Percentiles rank a stretch among this genome's conserved stretches.
phyloP scores from a whole-genome alignment of 805 yeast species.

The Barnettozyma pratensis region DNA sequence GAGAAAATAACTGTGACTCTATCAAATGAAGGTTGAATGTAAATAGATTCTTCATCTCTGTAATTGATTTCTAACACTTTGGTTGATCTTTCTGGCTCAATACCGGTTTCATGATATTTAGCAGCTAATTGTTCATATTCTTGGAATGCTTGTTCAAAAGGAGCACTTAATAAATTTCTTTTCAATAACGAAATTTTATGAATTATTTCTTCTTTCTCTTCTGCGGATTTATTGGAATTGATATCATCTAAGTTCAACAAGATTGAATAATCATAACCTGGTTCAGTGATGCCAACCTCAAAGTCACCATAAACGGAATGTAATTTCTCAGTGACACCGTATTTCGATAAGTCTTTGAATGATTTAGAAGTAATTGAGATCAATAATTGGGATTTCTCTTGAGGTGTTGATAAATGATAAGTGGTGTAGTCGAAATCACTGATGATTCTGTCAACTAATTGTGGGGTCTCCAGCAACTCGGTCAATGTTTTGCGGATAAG shows the following conservation, averaged over 20 bases:
- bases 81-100: constrained; percentile 21
- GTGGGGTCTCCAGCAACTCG: constrained; percentile 56
- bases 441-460: constrained; percentile 74
- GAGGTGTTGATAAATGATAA: constrained; percentile 88
- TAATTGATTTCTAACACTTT: constrained; percentile 50
- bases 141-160: constrained; percentile 80
- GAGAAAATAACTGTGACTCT: constrained; percentile 96
- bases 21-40: constrained; percentile 86
- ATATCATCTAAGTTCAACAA: constrained; percentile 52
- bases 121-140: constrained; percentile 61
- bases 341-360: constrained; percentile 64
- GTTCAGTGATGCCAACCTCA: constrained; percentile 44
- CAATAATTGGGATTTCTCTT: constrained; percentile 56
- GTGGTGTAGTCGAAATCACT: constrained; percentile 96
- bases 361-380: constrained; percentile 72
- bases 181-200: constrained; percentile 69
- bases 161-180: constrained; percentile 86
- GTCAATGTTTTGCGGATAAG: constrained; percentile 75
- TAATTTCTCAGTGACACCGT: constrained; percentile 57
- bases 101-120: constrained; percentile 25
- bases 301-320: constrained; percentile 44
- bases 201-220: constrained; percentile 47
- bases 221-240: constrained; percentile 34
- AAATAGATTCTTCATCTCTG: constrained; percentile 91
- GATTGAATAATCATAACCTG: constrained; percentile 78